Evolutionary conservation across 2,329 filamentous ascomycete genomes (phyloP).

Genomic region (Ophiostoma triangulosporum): DNA sequence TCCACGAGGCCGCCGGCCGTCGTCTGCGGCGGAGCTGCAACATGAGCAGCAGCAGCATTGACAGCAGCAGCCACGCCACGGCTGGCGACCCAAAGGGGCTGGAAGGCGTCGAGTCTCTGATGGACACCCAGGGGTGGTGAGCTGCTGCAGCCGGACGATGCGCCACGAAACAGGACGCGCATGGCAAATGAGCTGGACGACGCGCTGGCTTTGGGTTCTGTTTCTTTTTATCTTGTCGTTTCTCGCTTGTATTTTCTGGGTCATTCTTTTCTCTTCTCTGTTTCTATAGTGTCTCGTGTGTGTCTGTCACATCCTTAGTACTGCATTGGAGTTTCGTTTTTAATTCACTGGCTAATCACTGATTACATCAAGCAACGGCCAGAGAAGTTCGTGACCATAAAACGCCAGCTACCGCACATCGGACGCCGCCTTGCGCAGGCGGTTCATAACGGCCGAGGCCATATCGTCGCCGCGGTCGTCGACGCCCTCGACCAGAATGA

Average conservation of each 20-base stretch:
- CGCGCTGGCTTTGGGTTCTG: too few relatives aligned
- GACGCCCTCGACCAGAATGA: conserved; percentile 86
- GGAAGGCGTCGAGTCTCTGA: neutral
- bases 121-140: neutral
- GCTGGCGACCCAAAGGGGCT: neutral
- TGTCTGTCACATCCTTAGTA: neutral
- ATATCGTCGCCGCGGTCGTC: conserved; percentile 68
- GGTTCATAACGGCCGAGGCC: conserved; percentile 77
- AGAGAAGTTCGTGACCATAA: neutral
- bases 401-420: conserved; percentile 29
- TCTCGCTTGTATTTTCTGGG: neutral
- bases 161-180: too few relatives aligned
- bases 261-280: neutral
- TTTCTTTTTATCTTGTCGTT: too few relatives aligned
- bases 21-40: neutral
- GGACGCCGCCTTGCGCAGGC: conserved; percentile 63
- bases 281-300: too few relatives aligned
- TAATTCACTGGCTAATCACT: too few relatives aligned
- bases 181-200: too few relatives aligned
- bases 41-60: neutral
- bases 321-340: conserved; percentile 3
- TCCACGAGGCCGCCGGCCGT: neutral
- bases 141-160: too few relatives aligned
- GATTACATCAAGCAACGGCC: too few relatives aligned
- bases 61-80: neutral